These are phyloP conservation scores for Curvularia lunata DNA, from an alignment of 2,329 filamentous ascomycete genomes.

Conservation along the genomic window DNA sequence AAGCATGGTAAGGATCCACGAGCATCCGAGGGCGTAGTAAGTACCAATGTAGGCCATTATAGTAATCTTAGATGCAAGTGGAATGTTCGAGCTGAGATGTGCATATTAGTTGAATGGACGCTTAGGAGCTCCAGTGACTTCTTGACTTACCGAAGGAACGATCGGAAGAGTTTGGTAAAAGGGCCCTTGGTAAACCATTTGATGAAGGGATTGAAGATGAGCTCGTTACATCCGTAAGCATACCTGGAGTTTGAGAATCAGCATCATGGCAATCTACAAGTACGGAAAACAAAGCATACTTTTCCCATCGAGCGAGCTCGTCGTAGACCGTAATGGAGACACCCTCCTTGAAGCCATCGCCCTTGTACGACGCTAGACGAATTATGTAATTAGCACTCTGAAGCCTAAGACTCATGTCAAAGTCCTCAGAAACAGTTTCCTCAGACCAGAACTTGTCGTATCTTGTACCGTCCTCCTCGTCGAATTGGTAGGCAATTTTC, in stretches of 20 bases:
- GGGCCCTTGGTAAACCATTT: constrained; percentile 68
- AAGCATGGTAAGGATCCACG: constrained; percentile 68
- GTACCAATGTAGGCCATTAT: constrained; percentile 75
- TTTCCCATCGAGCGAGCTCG: constrained; percentile 74
- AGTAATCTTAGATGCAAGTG: constrained; percentile 70
- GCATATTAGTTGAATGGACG: not conserved
- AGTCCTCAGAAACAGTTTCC: constrained; percentile 77
- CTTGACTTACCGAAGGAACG: constrained; percentile 56
- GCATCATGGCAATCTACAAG: not conserved
- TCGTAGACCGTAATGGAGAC: constrained; percentile 77
- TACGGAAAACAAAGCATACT: constrained; percentile 43
- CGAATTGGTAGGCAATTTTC: constrained; percentile 54
- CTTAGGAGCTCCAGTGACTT: rapidly evolving
- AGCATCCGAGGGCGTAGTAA: constrained; percentile 73
- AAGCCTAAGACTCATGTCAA: constrained; percentile 75
- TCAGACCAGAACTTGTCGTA: constrained; percentile 76
- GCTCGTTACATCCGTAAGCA: constrained; percentile 73
- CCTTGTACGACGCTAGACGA: constrained; percentile 71
- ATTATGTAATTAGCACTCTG: constrained; percentile 72
- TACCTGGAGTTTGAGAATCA: constrained; percentile 43
- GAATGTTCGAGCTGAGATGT: constrained; percentile 59
- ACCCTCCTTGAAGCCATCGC: constrained; percentile 74
- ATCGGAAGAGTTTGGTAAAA: constrained; percentile 68
- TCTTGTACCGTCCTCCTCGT: constrained; percentile 50
- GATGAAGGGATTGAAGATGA: constrained; percentile 71